These are phyloP conservation scores for Gaeumannomyces tritici DNA, from an alignment of 2,329 filamentous ascomycete genomes.

Conservation along the genomic window DNA sequence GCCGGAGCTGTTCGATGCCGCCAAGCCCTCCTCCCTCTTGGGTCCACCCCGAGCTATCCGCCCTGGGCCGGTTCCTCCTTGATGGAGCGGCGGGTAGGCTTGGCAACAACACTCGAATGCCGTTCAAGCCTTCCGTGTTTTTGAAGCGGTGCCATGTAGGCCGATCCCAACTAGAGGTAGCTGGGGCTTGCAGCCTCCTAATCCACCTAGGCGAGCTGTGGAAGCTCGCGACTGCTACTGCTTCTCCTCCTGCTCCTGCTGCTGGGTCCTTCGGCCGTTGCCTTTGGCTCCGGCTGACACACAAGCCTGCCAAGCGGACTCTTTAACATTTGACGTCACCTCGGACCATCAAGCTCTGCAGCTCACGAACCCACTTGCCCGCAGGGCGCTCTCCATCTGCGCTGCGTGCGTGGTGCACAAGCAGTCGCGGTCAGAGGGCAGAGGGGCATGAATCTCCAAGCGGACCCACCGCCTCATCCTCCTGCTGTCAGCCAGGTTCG, in stretches of 20 bases:
- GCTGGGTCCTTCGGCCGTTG: neutral
- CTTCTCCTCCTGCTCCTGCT: neutral
- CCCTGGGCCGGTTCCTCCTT: no score
- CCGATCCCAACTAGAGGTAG: no score
- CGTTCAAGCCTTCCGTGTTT: no score
- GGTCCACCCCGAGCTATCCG: neutral
- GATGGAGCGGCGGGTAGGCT: neutral
- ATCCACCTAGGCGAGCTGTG: no score
- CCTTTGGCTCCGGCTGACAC: neutral
- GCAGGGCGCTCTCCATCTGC: neutral
- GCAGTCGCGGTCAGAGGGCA: no score
- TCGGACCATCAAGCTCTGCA: neutral
- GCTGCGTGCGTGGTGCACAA: no score
- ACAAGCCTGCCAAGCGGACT: neutral
- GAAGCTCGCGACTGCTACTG: no score
- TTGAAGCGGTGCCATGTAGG: no score
- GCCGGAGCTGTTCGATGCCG: neutral
- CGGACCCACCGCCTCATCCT: neutral
- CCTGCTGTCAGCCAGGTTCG: no score
- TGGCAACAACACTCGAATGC: no score
- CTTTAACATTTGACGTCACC: neutral
- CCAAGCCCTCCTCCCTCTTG: neutral
- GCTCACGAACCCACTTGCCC: neutral
- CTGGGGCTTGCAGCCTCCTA: no score
- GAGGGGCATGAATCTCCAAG: neutral